A percentile compares a stretch with the other conserved stretches of the same genome.
Evolutionary conservation across 2,329 filamentous ascomycete species (phyloP).

Genomic region (Plenodomus biglobosus): DNA sequence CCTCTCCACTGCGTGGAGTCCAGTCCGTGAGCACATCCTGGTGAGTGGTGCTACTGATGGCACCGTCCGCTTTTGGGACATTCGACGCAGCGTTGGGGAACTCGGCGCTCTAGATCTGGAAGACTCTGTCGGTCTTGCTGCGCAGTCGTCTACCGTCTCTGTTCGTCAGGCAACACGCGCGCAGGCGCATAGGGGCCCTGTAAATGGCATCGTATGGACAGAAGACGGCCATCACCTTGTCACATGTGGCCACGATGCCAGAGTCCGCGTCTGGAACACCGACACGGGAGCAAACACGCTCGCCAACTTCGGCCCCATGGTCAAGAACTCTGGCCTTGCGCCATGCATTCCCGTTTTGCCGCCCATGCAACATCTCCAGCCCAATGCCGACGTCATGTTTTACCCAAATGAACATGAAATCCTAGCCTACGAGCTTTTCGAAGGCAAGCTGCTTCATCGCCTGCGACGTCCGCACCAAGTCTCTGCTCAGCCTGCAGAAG

Average conservation of each 20-base stretch:
- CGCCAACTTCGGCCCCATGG: conserved; percentile 79
- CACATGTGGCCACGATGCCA: conserved; percentile 78
- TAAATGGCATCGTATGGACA: conserved; percentile 85
- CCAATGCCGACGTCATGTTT: conserved; percentile 67
- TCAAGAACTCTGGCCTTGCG: conserved; percentile 65
- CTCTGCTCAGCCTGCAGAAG: conserved; percentile 11
- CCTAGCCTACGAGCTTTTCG: conserved; percentile 74
- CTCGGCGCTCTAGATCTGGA: conserved; percentile 81
- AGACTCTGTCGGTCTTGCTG: conserved; percentile 69
- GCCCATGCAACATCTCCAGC: conserved; percentile 61
- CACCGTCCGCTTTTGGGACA: conserved; percentile 81
- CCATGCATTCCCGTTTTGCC: conserved; percentile 51
- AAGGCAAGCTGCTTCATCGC: conserved; percentile 71
- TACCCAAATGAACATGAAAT: conserved; percentile 79
- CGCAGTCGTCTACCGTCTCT: conserved; percentile 49
- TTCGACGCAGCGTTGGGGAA: conserved; percentile 74
- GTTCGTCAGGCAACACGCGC: conserved; percentile 40
- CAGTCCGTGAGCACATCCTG: conserved; percentile 74
- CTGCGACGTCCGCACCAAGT: conserved; percentile 62
- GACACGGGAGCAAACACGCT: conserved; percentile 81
- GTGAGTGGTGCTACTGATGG: conserved; percentile 86
- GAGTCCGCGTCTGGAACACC: conserved; percentile 85
- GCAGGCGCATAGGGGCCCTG: conserved; percentile 74
- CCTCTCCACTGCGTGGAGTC: conserved; percentile 75
- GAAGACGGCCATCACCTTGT: conserved; percentile 76